These are phyloP conservation scores for Thelephora terrestris DNA, from an alignment of 1,284 basidiomycete genomes.

Conservation along the genomic window DNA sequence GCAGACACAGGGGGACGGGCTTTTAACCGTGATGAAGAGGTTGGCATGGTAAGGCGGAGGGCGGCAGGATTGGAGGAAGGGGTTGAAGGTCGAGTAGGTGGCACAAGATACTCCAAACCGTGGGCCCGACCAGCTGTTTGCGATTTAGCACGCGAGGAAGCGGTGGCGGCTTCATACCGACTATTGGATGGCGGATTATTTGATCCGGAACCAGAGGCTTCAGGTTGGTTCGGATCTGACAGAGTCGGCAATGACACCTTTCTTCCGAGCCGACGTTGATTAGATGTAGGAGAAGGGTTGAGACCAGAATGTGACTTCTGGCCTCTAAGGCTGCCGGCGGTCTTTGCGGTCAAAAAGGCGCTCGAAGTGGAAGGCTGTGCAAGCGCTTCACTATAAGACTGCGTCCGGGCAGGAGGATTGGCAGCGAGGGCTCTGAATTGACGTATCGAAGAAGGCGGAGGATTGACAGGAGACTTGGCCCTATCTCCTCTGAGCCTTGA, in stretches of 20 bases:
- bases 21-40: slow-evolving; percentile 55
- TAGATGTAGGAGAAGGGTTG: slow-evolving; percentile 58
- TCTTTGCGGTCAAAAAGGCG: slow-evolving; percentile 50
- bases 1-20: slow-evolving; percentile 62
- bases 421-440: slow-evolving; percentile 49
- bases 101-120: slow-evolving; percentile 52
- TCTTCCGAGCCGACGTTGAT: slow-evolving; percentile 50
- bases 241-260: slow-evolving; percentile 71
- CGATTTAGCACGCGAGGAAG: slow-evolving; percentile 65
- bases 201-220: slow-evolving; percentile 44
- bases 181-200: slow-evolving; percentile 20
- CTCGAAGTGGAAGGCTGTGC: slow-evolving; percentile 35
- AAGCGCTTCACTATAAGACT: slow-evolving; percentile 47
- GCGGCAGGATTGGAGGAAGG: slow-evolving; percentile 66
- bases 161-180: slow-evolving; percentile 67
- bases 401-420: slow-evolving; percentile 42
- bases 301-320: slow-evolving; percentile 75
- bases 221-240: slow-evolving; percentile 43
- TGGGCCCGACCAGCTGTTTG: slow-evolving; percentile 50
- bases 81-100: slow-evolving; percentile 66
- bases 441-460: slow-evolving; percentile 51
- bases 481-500: slow-evolving; percentile 51
- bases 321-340: slow-evolving; percentile 55
- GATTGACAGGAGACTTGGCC: slow-evolving; percentile 56
- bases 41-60: slow-evolving; percentile 80